These are phyloP conservation scores for Ophiostoma sp. DNA, from an alignment of 2,329 filamentous ascomycete species.

Conservation along the genomic window DNA sequence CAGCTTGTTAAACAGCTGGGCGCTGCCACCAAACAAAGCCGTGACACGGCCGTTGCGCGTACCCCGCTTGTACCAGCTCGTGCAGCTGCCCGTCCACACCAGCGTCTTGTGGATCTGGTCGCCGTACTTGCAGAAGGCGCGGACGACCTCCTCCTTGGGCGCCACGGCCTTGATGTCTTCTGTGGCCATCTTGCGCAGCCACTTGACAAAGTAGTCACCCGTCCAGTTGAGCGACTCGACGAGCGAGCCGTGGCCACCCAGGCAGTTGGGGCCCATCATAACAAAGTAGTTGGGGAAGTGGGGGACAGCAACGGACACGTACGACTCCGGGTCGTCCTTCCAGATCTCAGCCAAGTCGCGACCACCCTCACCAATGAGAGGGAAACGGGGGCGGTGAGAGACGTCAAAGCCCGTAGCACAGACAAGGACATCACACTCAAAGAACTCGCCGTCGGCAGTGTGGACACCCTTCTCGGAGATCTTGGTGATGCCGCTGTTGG, in stretches of 20 bases:
- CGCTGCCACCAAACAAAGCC: conserved; percentile 29
- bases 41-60: conserved; percentile 30
- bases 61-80: conserved; percentile 35
- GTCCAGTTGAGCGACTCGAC: conserved; percentile 23
- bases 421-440: conserved; percentile 33
- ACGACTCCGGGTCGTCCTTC: conserved; percentile 15
- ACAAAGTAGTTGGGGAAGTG: conserved; percentile 25
- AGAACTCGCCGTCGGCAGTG: conserved; percentile 34
- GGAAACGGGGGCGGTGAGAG: conserved; percentile 38
- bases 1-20: conserved; percentile 32
- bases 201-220: conserved; percentile 24
- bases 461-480: conserved; percentile 39
- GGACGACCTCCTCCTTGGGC: conserved; percentile 32
- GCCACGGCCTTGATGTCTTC: conserved; percentile 35
- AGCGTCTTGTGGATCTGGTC: conserved; percentile 37
- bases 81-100: conserved; percentile 37
- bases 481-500: conserved; percentile 41
- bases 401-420: conserved; percentile 44
- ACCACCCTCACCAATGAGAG: conserved; percentile 21
- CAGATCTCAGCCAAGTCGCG: conserved; percentile 28
- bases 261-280: conserved; percentile 26
- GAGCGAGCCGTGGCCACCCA: conserved; percentile 22
- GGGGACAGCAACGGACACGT: conserved; percentile 19
- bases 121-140: conserved; percentile 37
- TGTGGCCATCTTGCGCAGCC: conserved; percentile 33